Evolutionary conservation across 208 protist species (phyloP).

Genomic region (Crithidia bombi): DNA sequence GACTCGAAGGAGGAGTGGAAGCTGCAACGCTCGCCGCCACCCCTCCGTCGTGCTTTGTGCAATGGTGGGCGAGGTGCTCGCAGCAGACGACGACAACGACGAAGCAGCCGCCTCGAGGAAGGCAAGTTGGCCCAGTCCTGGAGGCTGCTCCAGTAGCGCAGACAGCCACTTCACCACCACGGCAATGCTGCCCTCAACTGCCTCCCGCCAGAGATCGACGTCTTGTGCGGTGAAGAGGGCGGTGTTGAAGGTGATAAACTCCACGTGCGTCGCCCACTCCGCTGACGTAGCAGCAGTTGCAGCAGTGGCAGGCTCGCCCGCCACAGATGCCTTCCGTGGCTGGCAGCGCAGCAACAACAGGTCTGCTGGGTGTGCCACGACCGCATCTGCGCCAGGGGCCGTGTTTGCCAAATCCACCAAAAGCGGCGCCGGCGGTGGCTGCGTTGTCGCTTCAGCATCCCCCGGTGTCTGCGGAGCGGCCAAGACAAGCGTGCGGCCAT

Average conservation of each 20-base stretch:
- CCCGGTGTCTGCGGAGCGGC: conserved; percentile 14
- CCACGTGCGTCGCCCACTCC: conserved; percentile 38
- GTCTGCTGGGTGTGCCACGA: conserved; percentile 58
- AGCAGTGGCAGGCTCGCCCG: background rate
- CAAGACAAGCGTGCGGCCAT: conserved; percentile 63
- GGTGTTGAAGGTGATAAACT: conserved; percentile 64
- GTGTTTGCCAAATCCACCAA: conserved; percentile 31
- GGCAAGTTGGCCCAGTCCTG: conserved; percentile 75
- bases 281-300: conserved; percentile 6
- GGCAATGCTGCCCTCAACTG: conserved; percentile 52
- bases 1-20: conserved; percentile 64
- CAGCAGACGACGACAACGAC: background rate
- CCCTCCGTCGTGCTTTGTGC: conserved; percentile 23
- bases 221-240: conserved; percentile 48
- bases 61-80: background rate
- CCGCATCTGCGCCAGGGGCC: conserved; percentile 22
- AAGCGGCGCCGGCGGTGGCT: conserved; percentile 19
- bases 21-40: conserved; percentile 71
- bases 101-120: conserved; percentile 51
- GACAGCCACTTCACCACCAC: conserved; percentile 52
- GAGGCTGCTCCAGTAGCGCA: conserved; percentile 51
- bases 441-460: background rate
- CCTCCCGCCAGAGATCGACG: conserved; percentile 68
- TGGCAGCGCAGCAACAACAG: conserved; percentile 55
- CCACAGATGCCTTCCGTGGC: conserved; percentile 3